These are phyloP conservation scores for Amylostereum areolatum DNA, from an alignment of 1,284 basidiomycete species.

Conservation along the genomic window DNA sequence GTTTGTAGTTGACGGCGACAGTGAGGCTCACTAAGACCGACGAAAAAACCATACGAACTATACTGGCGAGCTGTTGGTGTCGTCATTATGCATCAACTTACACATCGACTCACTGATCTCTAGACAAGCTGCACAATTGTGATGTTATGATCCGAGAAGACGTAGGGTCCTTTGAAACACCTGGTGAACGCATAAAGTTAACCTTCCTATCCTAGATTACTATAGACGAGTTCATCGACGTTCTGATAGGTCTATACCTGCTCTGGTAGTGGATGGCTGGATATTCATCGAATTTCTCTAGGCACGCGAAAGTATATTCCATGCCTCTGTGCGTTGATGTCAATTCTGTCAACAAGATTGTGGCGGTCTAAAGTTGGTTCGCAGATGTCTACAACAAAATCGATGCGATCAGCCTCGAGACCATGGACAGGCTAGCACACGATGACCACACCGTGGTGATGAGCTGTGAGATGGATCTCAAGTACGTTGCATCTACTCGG, in stretches of 20 bases:
- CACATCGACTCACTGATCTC: slow-evolving; percentile 4
- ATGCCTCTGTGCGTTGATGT: slow-evolving; percentile 61
- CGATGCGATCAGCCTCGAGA: slow-evolving; percentile 87
- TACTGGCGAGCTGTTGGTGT: slow-evolving; percentile 74
- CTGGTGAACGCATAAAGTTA: slow-evolving; percentile 8
- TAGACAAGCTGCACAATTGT: slow-evolving; percentile 87
- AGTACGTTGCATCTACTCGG: slow-evolving; percentile 37
- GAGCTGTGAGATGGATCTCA: slow-evolving; percentile 88
- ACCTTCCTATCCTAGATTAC: slow-evolving; percentile 58
- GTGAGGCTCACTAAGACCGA: slow-evolving; percentile 94
- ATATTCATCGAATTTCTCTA: slow-evolving; percentile 21
- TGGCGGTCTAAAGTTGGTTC: not conserved
- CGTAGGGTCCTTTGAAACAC: slow-evolving; percentile 39
- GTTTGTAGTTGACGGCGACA: slow-evolving; percentile 74
- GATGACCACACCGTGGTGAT: slow-evolving; percentile 89
- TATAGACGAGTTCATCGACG: slow-evolving; percentile 96
- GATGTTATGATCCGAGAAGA: slow-evolving; percentile 97
- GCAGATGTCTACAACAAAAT: slow-evolving; percentile 95
- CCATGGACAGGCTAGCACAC: slow-evolving; percentile 83
- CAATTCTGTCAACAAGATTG: too few relatives aligned
- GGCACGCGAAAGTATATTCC: slow-evolving; percentile 94
- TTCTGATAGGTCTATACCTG: slow-evolving; percentile 67
- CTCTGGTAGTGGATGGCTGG: slow-evolving; percentile 1
- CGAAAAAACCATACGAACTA: slow-evolving; percentile 90
- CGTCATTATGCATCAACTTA: slow-evolving; percentile 10